Evolutionary conservation across 225 moss, liverwort and hornwort genomes (phyloP).

Genomic region (Sphagnum contortum): DNA sequence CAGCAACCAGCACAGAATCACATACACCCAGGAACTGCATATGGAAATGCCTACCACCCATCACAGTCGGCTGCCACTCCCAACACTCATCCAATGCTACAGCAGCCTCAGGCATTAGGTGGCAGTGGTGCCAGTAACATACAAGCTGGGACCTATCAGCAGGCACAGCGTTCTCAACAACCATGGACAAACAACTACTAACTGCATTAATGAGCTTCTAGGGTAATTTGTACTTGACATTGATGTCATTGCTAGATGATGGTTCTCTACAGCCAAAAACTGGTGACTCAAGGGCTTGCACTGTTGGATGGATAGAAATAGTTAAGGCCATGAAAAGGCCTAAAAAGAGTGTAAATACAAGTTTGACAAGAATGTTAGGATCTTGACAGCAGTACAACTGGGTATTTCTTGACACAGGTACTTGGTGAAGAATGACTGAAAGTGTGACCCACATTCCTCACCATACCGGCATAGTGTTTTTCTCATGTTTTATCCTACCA

Average conservation of each 20-base stretch:
- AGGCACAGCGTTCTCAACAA: constrained; percentile 87
- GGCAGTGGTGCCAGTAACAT: constrained; percentile 44
- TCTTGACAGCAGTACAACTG: constrained; percentile 3
- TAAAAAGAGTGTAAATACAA: constrained; percentile 79
- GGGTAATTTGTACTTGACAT: background rate
- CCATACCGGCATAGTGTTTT: too few relatives aligned
- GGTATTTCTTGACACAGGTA: too few relatives aligned
- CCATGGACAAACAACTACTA: constrained; percentile 80
- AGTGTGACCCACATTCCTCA: too few relatives aligned
- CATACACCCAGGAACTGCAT: constrained; percentile 53
- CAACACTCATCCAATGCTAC: constrained; percentile 73
- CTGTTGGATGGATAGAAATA: constrained; percentile 47
- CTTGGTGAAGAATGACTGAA: too few relatives aligned
- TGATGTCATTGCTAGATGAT: background rate
- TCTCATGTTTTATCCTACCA: too few relatives aligned
- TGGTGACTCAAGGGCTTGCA: too few relatives aligned
- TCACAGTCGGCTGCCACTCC: constrained; percentile 68
- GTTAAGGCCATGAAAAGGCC: constrained; percentile 37
- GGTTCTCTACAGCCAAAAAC: too few relatives aligned
- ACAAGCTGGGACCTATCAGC: constrained; percentile 73
- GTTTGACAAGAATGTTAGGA: constrained; percentile 49
- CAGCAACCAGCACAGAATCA: constrained; percentile 79
- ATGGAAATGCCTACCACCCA: constrained; percentile 83
- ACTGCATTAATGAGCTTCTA: background rate
- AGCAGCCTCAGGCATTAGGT: constrained; percentile 82